A percentile compares a stretch with the other conserved stretches of the same genome.
Evolutionary conservation across 192 early-diverging fungal genomes (phyloP).

Genomic region (Umbelopsis ramanniana): DNA sequence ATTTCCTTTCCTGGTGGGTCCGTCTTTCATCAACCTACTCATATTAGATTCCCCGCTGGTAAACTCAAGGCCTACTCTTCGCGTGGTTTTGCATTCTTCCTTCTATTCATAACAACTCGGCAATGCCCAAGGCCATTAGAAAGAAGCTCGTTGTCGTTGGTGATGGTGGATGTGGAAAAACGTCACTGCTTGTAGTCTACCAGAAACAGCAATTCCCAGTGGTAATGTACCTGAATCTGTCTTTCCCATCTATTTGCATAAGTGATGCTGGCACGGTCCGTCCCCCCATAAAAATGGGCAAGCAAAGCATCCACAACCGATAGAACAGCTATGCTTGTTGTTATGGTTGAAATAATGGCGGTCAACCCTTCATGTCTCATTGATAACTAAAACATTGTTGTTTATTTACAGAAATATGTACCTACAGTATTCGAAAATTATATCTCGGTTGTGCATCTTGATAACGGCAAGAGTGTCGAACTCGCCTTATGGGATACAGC

Average conservation of each 20-base stretch:
- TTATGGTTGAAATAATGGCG: too few species aligned
- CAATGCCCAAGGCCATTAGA: conserved; percentile 18
- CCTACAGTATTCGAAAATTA: conserved; percentile 81
- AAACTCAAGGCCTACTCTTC: neutral
- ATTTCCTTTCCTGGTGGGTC: neutral
- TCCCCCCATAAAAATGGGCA: too few species aligned
- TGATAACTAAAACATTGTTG: neutral
- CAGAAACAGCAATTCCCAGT: conserved; percentile 76
- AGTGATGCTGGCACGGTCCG: neutral
- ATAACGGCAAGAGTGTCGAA: conserved; percentile 60
- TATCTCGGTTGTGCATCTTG: conserved; percentile 57
- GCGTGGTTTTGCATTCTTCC: conserved; percentile 7
- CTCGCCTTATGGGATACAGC: conserved; percentile 78
- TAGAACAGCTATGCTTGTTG: too few species aligned
- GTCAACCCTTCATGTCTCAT: neutral
- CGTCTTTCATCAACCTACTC: neutral
- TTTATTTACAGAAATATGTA: conserved; percentile 56
- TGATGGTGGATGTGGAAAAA: conserved; percentile 84
- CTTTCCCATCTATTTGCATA: neutral
- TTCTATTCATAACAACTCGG: neutral
- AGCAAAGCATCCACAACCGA: too few species aligned
- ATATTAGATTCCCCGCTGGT: conserved; percentile 9
- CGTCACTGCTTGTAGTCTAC: conserved; percentile 75
- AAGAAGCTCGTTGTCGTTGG: conserved; percentile 84
- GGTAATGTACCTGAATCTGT: conserved; percentile 50